Evolutionary conservation across 1,139 yeast species (phyloP).

Genomic region (Candida neerlandica): DNA sequence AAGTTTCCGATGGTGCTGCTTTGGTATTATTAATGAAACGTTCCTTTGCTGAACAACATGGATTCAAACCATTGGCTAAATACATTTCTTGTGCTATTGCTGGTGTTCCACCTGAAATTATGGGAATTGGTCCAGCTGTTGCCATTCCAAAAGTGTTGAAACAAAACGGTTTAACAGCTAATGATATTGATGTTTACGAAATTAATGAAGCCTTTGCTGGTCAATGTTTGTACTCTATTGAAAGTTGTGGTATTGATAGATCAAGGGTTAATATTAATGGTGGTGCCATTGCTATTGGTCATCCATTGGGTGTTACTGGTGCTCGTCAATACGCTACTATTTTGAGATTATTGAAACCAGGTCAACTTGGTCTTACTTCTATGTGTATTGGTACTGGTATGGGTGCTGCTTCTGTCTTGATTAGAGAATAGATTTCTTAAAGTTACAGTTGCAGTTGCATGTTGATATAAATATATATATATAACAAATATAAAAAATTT

Average conservation of each 20-base stretch:
- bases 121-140: slow-evolving; percentile 46
- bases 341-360: slow-evolving; percentile 18
- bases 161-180: slow-evolving; percentile 14
- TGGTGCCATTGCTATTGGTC: slow-evolving; percentile 20
- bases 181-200: slow-evolving; percentile 18
- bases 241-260: slow-evolving; percentile 14
- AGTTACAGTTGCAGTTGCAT: not conserved
- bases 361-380: slow-evolving; percentile 19
- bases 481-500: not conserved
- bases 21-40: slow-evolving; percentile 39
- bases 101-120: slow-evolving; percentile 40
- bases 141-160: slow-evolving; percentile 38
- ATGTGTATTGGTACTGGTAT: slow-evolving; percentile 21
- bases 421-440: slow-evolving; percentile 14
- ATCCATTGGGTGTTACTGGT: slow-evolving; percentile 19
- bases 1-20: slow-evolving; percentile 46
- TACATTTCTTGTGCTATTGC: slow-evolving; percentile 37
- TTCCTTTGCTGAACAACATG: slow-evolving; percentile 34
- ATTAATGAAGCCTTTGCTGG: slow-evolving; percentile 20
- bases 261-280: slow-evolving; percentile 18
- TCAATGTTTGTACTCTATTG: slow-evolving; percentile 18
- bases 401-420: slow-evolving; percentile 19
- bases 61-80: slow-evolving; percentile 39
- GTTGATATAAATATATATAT: not conserved
- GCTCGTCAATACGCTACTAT: slow-evolving; percentile 20